Conservation (phyloP, 345 rosid genomes). For the Lepidium sativum region DNA sequence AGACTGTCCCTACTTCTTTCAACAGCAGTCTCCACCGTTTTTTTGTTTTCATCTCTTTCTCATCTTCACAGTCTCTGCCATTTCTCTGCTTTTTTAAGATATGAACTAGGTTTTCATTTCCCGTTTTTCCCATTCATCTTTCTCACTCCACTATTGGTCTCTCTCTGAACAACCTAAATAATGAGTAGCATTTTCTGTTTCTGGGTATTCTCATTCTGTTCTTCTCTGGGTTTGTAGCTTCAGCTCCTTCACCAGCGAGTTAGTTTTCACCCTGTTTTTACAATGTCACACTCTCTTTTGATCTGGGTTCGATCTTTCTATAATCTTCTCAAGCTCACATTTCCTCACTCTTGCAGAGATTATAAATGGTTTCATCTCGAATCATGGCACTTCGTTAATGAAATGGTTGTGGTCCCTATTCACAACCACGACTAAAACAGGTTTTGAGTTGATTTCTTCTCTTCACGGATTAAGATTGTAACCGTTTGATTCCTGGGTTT, state of each 20-base stretch:
- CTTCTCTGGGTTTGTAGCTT: slow-evolving; percentile 42
- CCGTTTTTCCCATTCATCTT: not conserved
- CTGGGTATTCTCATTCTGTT: slow-evolving; percentile 39
- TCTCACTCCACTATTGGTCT: not conserved
- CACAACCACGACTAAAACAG: slow-evolving; percentile 83
- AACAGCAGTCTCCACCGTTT: not conserved
- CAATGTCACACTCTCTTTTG: no score
- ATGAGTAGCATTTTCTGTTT: slow-evolving; percentile 46
- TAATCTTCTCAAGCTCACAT: not conserved
- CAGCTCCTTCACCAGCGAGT: slow-evolving; percentile 88
- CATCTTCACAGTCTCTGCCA: not conserved
- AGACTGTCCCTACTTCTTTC: not conserved
- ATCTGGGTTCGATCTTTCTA: no score
- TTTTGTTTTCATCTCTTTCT: not conserved
- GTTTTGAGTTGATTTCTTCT: slow-evolving; percentile 20
- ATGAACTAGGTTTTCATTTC: slow-evolving; percentile 16
- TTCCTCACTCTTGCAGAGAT: slow-evolving; percentile 70
- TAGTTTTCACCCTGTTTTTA: slow-evolving; percentile 29
- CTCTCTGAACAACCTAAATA: not conserved
- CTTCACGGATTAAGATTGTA: not conserved
- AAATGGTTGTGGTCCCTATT: slow-evolving; percentile 96
- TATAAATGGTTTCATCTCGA: slow-evolving; percentile 64
- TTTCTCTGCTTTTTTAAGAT: not conserved
- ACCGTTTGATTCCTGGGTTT: no score
- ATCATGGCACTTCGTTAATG: slow-evolving; percentile 57